Evolutionary conservation across 257 asterid species (phyloP).

Genomic region (Craterostigma plantagineum): DNA sequence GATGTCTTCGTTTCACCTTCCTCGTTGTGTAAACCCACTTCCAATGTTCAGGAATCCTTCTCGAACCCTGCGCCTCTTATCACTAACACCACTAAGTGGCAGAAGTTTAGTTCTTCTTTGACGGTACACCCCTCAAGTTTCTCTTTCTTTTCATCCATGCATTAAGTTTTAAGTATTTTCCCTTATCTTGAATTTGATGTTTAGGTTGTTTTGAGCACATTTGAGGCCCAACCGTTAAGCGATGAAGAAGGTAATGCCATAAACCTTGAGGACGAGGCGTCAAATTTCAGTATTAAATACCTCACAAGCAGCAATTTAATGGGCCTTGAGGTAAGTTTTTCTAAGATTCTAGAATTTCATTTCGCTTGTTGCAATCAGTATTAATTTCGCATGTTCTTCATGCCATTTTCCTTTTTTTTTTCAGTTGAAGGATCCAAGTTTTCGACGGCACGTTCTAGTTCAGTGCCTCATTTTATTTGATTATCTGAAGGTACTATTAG

Average conservation of each 20-base stretch:
- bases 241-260: constrained; percentile 79
- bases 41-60: constrained; percentile 56
- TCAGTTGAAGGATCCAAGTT: constrained; percentile 96
- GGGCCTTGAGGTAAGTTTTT: constrained; percentile 76
- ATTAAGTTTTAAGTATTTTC: background rate
- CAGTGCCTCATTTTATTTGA: constrained; percentile 92
- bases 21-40: background rate
- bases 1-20: constrained; percentile 4
- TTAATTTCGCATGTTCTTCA: constrained; percentile 1
- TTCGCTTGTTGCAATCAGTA: constrained; percentile 3
- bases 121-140: constrained; percentile 21
- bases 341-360: background rate
- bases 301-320: constrained; percentile 91
- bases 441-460: constrained; percentile 86
- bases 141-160: constrained; percentile 4
- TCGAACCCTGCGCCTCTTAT: constrained; percentile 73
- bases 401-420: constrained; percentile 10
- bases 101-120: constrained; percentile 64
- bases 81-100: constrained; percentile 72
- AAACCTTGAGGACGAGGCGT: constrained; percentile 76
- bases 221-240: constrained; percentile 90
- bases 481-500: constrained; percentile 63
- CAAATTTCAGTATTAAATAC: constrained; percentile 87
- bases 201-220: constrained; percentile 70
- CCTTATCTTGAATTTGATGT: constrained; percentile 11